Evolutionary conservation across 331 rosid species (phyloP).

Genomic region (Quercus tomentella): DNA sequence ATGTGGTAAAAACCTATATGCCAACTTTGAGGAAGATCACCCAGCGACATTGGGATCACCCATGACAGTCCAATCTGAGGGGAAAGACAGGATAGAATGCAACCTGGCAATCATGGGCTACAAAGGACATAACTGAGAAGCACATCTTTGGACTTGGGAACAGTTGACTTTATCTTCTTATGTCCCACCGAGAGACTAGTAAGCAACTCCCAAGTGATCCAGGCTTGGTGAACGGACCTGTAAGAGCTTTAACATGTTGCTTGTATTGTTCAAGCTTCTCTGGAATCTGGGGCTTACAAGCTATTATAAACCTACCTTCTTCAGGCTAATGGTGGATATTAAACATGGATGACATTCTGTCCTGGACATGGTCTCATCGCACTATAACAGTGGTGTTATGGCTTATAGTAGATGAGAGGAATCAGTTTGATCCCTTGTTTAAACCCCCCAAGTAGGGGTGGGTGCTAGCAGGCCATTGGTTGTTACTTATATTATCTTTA

Average conservation of each 20-base stretch:
- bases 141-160: background rate
- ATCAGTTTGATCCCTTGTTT: too few relatives aligned
- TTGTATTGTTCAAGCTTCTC: background rate
- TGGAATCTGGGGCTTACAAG: background rate
- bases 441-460: too few relatives aligned
- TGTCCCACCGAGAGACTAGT: background rate
- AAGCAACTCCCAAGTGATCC: too few relatives aligned
- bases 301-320: background rate
- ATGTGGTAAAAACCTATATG: too few relatives aligned
- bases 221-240: background rate
- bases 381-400: background rate
- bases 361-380: background rate
- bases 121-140: background rate
- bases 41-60: background rate
- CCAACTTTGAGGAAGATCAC: background rate
- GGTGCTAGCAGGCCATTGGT: too few relatives aligned
- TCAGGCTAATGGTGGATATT: background rate
- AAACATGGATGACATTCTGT: background rate
- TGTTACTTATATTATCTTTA: background rate
- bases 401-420: too few relatives aligned
- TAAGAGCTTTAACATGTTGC: background rate
- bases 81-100: background rate
- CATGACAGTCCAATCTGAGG: background rate
- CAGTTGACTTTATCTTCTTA: background rate
- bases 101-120: background rate